A percentile compares a stretch with the other conserved stretches of the same genome.
Evolutionary conservation across 306 rosid genomes (phyloP).

Genomic region (Datisca glomerata): DNA sequence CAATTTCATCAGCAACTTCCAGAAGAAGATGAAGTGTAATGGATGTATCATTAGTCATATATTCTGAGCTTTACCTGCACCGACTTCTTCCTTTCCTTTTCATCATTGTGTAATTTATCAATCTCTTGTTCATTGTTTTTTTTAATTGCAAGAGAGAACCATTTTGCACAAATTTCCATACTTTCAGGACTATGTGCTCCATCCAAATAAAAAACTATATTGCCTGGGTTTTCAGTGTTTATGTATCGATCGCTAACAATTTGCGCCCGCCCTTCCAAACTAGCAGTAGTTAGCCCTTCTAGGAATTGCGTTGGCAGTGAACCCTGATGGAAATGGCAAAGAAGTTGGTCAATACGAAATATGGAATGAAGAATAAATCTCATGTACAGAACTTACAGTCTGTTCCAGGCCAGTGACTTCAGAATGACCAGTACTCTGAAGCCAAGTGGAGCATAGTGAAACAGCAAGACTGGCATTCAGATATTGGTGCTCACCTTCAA

Average conservation of each 20-base stretch:
- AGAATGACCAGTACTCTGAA: conserved; percentile 54
- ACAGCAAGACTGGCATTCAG: conserved; percentile 87
- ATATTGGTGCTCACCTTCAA: conserved; percentile 94
- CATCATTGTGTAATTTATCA: conserved; percentile 20
- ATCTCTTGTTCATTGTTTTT: conserved; percentile 31
- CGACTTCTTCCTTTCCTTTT: conserved; percentile 30
- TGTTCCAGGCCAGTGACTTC: conserved; percentile 30
- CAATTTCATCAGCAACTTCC: conserved; percentile 12
- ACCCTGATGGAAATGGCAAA: conserved; percentile 22
- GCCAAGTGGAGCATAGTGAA: conserved; percentile 83
- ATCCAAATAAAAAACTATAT: conserved; percentile 71
- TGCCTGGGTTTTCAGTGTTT: conserved; percentile 34
- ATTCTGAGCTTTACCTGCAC: conserved; percentile 40
- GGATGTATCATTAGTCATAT: background rate
- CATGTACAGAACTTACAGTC: conserved; percentile 37
- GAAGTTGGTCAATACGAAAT: conserved; percentile 15
- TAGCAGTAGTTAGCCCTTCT: conserved; percentile 64
- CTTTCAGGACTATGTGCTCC: conserved; percentile 99
- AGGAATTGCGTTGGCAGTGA: conserved; percentile 71
- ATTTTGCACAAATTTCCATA: conserved; percentile 72
- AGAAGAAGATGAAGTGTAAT: conserved; percentile 7
- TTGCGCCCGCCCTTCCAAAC: conserved; percentile 93
- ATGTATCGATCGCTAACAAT: conserved; percentile 48
- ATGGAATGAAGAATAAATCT: conserved; percentile 11
- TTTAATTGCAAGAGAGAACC: conserved; percentile 66